phyloP scores from a whole-genome alignment of 768 basidiomycete genomes.

The Termitomyces sp. region DNA sequence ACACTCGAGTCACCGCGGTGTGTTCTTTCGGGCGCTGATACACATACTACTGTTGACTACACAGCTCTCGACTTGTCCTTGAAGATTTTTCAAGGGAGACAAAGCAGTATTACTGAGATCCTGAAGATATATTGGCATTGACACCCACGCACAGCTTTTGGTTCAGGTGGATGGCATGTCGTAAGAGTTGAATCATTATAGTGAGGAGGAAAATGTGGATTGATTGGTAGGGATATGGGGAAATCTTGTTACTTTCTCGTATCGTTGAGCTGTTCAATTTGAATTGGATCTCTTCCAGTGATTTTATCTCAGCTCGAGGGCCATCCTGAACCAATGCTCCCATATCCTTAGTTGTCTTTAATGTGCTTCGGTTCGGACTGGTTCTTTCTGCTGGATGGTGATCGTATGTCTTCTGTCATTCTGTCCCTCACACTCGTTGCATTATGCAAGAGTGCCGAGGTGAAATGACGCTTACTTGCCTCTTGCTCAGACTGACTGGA shows the following conservation, averaged over 20 bases:
- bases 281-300: not conserved
- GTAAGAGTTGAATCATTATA: not conserved
- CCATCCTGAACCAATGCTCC: no score
- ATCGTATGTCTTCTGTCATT: not conserved
- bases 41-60: no score
- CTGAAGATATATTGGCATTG: no score
- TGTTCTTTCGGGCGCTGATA: no score
- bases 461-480: not conserved
- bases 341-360: no score
- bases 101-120: no score
- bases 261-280: not conserved
- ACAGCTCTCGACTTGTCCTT: conserved; percentile 12
- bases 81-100: not conserved
- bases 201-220: not conserved
- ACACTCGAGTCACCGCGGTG: conserved; percentile 34
- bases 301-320: not conserved
- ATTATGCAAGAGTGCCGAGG: not conserved
- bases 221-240: not conserved
- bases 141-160: not conserved
- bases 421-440: not conserved
- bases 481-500: not conserved
- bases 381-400: not conserved
- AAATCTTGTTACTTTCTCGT: not conserved
- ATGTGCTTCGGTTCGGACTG: no score
- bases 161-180: conserved; percentile 4